Evolutionary conservation across 371 early-diverging fungal genomes (phyloP).

Genomic region (Mortierella sp.): DNA sequence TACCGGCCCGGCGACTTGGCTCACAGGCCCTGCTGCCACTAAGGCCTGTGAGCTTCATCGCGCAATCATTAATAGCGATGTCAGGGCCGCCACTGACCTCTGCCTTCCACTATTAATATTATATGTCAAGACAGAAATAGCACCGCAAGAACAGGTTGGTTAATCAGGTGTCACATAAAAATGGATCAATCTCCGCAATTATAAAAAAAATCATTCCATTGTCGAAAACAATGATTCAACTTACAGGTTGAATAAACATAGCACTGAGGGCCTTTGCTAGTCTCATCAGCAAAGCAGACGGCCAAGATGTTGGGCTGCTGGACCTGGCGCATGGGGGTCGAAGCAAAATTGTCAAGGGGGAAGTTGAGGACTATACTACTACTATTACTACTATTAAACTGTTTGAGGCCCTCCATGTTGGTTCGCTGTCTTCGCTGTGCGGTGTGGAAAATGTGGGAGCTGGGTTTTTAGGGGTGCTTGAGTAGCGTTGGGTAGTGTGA

Average conservation of each 20-base stretch:
- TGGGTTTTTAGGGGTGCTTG: conserved; percentile 3
- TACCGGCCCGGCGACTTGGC: conserved; percentile 52
- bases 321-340: conserved; percentile 19
- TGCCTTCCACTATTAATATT: conserved; percentile 43
- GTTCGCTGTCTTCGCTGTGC: conserved; percentile 57
- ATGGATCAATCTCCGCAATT: background rate
- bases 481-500: background rate
- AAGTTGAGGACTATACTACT: conserved; percentile 25
- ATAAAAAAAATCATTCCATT: background rate
- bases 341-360: conserved; percentile 52
- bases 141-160: background rate
- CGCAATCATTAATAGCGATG: conserved; percentile 59
- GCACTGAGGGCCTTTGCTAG: conserved; percentile 41
- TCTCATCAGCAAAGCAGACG: conserved; percentile 48
- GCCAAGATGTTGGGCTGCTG: conserved; percentile 45
- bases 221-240: background rate
- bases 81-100: conserved; percentile 58
- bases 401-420: conserved; percentile 57
- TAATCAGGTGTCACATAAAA: background rate
- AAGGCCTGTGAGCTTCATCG: conserved; percentile 48
- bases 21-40: conserved; percentile 57
- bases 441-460: conserved; percentile 47
- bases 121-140: background rate
- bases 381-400: conserved; percentile 44
- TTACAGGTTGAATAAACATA: conserved; percentile 58